These are phyloP conservation scores for Phaffomyces opuntiae DNA, from an alignment of 805 yeast species.

Conservation along the genomic window DNA sequence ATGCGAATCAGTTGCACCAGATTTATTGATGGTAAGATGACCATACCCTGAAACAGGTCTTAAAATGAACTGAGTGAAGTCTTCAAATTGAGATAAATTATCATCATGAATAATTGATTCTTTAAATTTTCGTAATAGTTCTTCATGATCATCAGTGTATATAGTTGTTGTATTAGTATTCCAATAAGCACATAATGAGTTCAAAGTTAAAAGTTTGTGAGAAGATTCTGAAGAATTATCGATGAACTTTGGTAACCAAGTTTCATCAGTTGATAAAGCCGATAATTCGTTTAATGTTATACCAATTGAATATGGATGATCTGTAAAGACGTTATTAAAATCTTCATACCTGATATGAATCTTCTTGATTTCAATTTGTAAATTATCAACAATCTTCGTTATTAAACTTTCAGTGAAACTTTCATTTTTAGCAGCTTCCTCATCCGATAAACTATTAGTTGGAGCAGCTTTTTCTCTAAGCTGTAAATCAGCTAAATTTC, in stretches of 20 bases:
- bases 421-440: slow-evolving; percentile 50
- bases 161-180: slow-evolving; percentile 57
- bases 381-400: slow-evolving; percentile 86
- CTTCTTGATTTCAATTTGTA: slow-evolving; percentile 84
- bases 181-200: slow-evolving; percentile 76
- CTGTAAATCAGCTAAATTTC: slow-evolving; percentile 60
- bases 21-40: slow-evolving; percentile 70
- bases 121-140: slow-evolving; percentile 42
- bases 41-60: slow-evolving; percentile 90
- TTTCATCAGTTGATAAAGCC: slow-evolving; percentile 81
- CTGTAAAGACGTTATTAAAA: slow-evolving; percentile 55
- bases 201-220: slow-evolving; percentile 68
- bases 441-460: slow-evolving; percentile 26
- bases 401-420: slow-evolving; percentile 80
- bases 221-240: slow-evolving; percentile 61
- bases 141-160: slow-evolving; percentile 39
- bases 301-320: slow-evolving; percentile 75
- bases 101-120: slow-evolving; percentile 32
- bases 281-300: slow-evolving; percentile 78
- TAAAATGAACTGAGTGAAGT: slow-evolving; percentile 46
- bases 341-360: slow-evolving; percentile 94
- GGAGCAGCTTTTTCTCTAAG: slow-evolving; percentile 39
- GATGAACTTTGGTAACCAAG: slow-evolving; percentile 83
- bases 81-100: slow-evolving; percentile 25
- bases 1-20: slow-evolving; percentile 56